These are phyloP conservation scores for Metschnikowia borealis DNA, from an alignment of 805 yeast genomes.

Conservation along the genomic window DNA sequence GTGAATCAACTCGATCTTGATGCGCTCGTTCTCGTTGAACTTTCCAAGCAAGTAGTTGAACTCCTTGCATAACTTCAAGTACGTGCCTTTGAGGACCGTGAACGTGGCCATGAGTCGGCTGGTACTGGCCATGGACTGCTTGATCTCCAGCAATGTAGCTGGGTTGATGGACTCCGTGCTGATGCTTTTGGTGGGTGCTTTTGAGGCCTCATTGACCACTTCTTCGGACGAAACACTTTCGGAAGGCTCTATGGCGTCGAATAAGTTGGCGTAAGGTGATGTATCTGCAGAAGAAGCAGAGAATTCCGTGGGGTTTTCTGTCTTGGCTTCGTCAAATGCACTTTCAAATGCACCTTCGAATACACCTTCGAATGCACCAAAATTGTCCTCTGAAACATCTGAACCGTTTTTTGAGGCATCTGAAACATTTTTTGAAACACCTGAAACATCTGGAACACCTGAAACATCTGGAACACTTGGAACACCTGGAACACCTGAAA, in stretches of 20 bases:
- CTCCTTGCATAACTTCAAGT: slow-evolving; percentile 36
- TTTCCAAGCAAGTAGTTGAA: slow-evolving; percentile 33
- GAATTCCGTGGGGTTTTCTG: background rate
- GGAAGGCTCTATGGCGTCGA: slow-evolving; percentile 10
- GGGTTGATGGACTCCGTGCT: slow-evolving; percentile 4
- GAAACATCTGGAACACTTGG: too few species aligned
- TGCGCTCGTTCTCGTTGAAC: slow-evolving; percentile 34
- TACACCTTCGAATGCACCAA: too few species aligned
- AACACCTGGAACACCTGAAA: too few species aligned
- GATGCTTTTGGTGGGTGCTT: background rate
- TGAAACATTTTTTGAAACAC: too few species aligned
- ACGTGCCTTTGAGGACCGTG: slow-evolving; percentile 32
- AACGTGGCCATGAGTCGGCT: slow-evolving; percentile 29
- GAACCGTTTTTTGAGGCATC: too few species aligned
- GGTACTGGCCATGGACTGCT: slow-evolving; percentile 23
- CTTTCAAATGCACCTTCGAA: too few species aligned
- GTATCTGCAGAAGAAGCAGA: slow-evolving; percentile 10
- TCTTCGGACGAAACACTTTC: slow-evolving; percentile 14
- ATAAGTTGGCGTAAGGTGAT: slow-evolving; percentile 12
- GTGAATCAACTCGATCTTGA: slow-evolving; percentile 32
- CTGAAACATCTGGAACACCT: too few species aligned
- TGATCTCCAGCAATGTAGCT: slow-evolving; percentile 19
- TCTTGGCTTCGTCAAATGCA: background rate
- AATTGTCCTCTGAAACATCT: too few species aligned
- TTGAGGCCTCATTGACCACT: slow-evolving; percentile 1